These are phyloP conservation scores for Rhizopus arrhizus DNA, from an alignment of 371 early-diverging fungal species.

Conservation along the genomic window DNA sequence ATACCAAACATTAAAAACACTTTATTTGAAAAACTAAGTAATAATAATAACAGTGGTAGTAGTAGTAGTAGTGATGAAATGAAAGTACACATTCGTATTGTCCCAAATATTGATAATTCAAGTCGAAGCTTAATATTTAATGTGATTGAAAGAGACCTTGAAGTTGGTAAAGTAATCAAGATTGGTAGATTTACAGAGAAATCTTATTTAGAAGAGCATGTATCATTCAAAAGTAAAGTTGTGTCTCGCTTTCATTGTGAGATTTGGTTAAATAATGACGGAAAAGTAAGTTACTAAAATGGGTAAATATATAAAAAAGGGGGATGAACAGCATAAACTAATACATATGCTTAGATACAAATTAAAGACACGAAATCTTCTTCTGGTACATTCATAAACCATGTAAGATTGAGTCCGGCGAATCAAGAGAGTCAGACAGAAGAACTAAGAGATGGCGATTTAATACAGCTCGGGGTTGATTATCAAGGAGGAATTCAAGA, in stretches of 20 bases:
- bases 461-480: constrained; percentile 93
- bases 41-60: not conserved
- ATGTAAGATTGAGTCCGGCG: constrained; percentile 84
- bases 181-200: constrained; percentile 84
- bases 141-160: constrained; percentile 78
- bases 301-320: not conserved
- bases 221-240: constrained; percentile 92
- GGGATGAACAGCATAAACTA: not conserved
- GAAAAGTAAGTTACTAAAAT: constrained; percentile 64
- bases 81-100: constrained; percentile 67
- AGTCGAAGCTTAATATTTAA: constrained; percentile 78
- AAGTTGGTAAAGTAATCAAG: constrained; percentile 69
- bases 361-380: constrained; percentile 85
- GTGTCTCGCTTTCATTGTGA: constrained; percentile 93
- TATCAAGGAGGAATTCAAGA: constrained; percentile 87
- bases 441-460: constrained; percentile 86
- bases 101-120: constrained; percentile 76
- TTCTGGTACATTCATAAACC: constrained; percentile 97
- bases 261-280: constrained; percentile 77
- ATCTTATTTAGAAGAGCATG: constrained; percentile 62
- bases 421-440: constrained; percentile 83
- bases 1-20: not conserved
- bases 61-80: not conserved
- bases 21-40: not conserved
- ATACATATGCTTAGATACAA: constrained; percentile 8